Evolutionary conservation across 2,329 filamentous ascomycete genomes (phyloP), one percentile per base, ranked within the genome.

Genomic region (Didymella exigua): DNA sequence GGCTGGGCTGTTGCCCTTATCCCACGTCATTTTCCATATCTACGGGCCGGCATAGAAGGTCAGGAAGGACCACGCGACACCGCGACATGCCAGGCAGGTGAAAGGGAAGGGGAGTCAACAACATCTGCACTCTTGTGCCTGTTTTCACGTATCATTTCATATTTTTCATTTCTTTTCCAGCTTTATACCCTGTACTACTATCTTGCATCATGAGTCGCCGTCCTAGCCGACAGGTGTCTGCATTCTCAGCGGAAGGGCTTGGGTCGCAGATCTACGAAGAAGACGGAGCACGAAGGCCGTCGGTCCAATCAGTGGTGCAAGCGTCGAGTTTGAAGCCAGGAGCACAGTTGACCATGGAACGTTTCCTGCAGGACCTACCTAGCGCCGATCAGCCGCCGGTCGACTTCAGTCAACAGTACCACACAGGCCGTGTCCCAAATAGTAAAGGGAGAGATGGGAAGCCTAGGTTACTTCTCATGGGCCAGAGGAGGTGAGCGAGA

Each of bases 401-500:
- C 40, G 72, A 76, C 29, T 67, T 74, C 44, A 63, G 67, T 21
- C 75, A 75, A 19, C 73, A 72, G 38, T 77, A 72, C 55, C 76
- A 78, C 56, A 78, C 75, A 9, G 76, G 77, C 16, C 71, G 75
- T n/a, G 58, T 79, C 37, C 75, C 76, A 18, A 79, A 78, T 58
- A 78, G 75, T 62, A 83, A 82, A 59, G 75, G 79, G 37, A 79
- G 79, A 53, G 81, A 85, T 82, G 76, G 82, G 47, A 96, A 95
- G 75, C 95, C 95, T 29, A 86, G 93, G 66, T 78, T 99, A 48
- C 79, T 99, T 52, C 81, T 99, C 62, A 98, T 99, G 95, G 95
- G 95, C 4, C 90, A 97, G 77, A 86, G 93, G 79, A 88, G 93
- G 95, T 96, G 79, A 50, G 58, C n/a, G 18, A 10, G 21, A 13